Conservation (phyloP, 495 filamentous ascomycete species). For the Friedmanniomyces endolithicus region DNA sequence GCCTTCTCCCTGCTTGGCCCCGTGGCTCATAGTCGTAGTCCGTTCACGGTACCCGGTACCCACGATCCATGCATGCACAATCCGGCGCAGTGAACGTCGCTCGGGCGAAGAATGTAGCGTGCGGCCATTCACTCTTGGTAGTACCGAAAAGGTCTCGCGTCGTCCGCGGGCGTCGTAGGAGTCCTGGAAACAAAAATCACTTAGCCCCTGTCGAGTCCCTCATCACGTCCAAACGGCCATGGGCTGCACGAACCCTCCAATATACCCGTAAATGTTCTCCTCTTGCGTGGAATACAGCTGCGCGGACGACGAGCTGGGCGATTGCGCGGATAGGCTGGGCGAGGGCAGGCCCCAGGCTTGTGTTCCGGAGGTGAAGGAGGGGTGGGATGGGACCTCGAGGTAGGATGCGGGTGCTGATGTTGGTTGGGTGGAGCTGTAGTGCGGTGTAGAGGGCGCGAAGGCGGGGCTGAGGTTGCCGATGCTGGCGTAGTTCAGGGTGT, state of each 20-base stretch:
- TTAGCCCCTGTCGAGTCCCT: conserved; percentile 2
- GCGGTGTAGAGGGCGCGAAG: conserved; percentile 30
- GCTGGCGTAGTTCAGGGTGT: conserved; percentile 23
- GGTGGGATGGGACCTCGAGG: conserved; percentile 26
- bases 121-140: not conserved
- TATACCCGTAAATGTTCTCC: conserved; percentile 7
- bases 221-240: conserved; percentile 16
- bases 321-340: conserved; percentile 8
- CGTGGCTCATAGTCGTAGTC: too few relatives aligned
- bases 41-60: too few relatives aligned
- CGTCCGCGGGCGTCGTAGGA: not conserved
- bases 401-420: conserved; percentile 19
- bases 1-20: too few relatives aligned
- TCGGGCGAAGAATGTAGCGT: not conserved
- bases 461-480: conserved; percentile 29
- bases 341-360: conserved; percentile 17
- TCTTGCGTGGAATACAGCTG: not conserved
- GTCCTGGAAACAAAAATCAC: conserved; percentile 9
- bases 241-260: conserved; percentile 19
- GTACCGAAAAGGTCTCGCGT: not conserved
- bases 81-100: too few relatives aligned
- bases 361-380: conserved; percentile 11
- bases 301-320: too few relatives aligned
- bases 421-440: conserved; percentile 16
- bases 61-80: too few relatives aligned